A percentile compares a stretch with the other conserved stretches of the same genome.
Evolutionary conservation across 1,139 yeast genomes (phyloP).

Genomic region (Blastobotrys aristatus): DNA sequence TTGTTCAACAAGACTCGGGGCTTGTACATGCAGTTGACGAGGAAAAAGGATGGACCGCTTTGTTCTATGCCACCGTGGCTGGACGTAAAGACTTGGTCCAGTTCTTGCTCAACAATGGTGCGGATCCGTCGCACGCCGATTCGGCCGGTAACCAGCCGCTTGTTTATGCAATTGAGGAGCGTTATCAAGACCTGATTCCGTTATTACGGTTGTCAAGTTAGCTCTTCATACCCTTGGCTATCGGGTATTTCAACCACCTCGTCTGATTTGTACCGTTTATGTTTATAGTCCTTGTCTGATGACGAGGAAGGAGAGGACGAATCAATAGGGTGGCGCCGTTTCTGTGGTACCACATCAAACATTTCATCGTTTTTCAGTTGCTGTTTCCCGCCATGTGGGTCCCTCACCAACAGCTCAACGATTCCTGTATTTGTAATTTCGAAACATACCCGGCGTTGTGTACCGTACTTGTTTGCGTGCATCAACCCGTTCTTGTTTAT

Average conservation of each 20-base stretch:
- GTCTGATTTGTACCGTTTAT: neutral
- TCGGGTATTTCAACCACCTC: neutral
- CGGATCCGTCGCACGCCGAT: constrained; percentile 16
- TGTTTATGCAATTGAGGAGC: constrained; percentile 22
- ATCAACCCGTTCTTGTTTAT: neutral
- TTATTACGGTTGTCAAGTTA: constrained; percentile 5
- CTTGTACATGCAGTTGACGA: constrained; percentile 13
- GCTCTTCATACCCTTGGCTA: constrained; percentile 4
- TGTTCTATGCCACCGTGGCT: constrained; percentile 20
- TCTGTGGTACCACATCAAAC: neutral
- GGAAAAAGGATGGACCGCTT: constrained; percentile 22
- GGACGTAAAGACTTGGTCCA: constrained; percentile 19
- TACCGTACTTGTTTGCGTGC: neutral
- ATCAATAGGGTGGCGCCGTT: neutral
- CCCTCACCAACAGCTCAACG: neutral
- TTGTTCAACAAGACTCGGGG: constrained; percentile 9
- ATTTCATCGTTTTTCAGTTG: neutral
- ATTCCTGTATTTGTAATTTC: constrained; percentile 2
- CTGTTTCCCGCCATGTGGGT: neutral
- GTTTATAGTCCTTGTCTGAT: neutral
- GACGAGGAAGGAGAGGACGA: neutral
- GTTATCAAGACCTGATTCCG: constrained; percentile 13
- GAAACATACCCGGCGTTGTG: neutral
- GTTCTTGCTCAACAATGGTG: constrained; percentile 18
- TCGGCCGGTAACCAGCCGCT: constrained; percentile 15